Percentiles rank a stretch among this genome's conserved stretches.
These are phyloP conservation scores for Paecilomyces variotii DNA, from an alignment of 2,329 filamentous ascomycete species.

Conservation along the genomic window DNA sequence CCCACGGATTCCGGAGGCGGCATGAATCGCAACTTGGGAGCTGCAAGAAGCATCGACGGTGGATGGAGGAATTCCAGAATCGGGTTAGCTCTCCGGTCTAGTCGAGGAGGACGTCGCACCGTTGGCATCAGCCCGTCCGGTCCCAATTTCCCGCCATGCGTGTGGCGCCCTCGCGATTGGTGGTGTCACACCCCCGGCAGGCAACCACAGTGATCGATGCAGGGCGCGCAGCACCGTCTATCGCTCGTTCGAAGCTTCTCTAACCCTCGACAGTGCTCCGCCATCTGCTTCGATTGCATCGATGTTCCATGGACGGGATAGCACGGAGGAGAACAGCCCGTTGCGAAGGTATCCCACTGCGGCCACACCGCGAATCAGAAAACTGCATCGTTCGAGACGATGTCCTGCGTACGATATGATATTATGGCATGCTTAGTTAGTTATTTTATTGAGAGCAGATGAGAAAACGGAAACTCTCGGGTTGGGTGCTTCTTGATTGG, in stretches of 20 bases:
- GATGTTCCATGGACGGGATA: background rate
- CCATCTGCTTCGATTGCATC: background rate
- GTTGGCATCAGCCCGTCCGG: slow-evolving; percentile 1
- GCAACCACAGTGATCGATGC: slow-evolving; percentile 17
- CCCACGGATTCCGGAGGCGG: background rate
- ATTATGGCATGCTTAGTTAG: no score
- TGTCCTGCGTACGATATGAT: no score
- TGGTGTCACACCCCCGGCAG: slow-evolving; percentile 10
- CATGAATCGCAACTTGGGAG: background rate
- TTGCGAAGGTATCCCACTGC: background rate
- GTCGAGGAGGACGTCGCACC: background rate
- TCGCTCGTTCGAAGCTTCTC: slow-evolving; percentile 9
- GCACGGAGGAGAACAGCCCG: background rate
- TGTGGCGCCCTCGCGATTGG: slow-evolving; percentile 3
- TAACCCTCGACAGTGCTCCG: slow-evolving; percentile 5
- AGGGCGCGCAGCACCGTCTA: slow-evolving; percentile 15
- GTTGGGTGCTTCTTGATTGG: background rate
- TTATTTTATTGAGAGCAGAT: background rate
- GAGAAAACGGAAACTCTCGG: background rate
- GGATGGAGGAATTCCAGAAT: background rate
- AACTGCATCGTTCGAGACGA: background rate
- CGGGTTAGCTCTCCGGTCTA: background rate
- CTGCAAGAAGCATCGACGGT: background rate
- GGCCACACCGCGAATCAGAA: background rate
- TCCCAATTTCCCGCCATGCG: slow-evolving; percentile 2